Percentiles rank a stretch among this genome's conserved stretches.
These are phyloP conservation scores for Harrya chromipes DNA, from an alignment of 768 basidiomycete species.

Conservation along the genomic window DNA sequence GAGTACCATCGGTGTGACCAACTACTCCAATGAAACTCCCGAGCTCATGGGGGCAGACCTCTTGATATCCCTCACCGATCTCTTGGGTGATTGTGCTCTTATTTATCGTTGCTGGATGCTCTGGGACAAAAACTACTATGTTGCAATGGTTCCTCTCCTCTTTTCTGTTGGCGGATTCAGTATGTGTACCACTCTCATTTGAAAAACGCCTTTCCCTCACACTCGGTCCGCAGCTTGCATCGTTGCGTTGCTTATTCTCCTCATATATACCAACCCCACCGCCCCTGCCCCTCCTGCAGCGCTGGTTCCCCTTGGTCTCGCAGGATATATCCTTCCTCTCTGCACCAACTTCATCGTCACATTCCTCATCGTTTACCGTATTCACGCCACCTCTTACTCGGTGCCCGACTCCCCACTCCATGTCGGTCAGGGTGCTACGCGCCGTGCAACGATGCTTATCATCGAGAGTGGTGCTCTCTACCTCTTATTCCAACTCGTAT, in stretches of 20 bases:
- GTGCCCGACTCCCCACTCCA: constrained; percentile 8
- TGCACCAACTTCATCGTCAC: constrained; percentile 42
- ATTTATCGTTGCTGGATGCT: constrained; percentile 44
- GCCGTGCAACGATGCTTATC: constrained; percentile 33
- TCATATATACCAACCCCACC: constrained; percentile 27
- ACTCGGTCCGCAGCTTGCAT: constrained; percentile 25
- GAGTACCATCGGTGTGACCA: constrained; percentile 25
- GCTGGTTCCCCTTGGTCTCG: constrained; percentile 36
- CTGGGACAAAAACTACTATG: constrained; percentile 34
- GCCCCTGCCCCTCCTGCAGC: constrained; percentile 34
- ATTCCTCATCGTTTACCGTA: constrained; percentile 37
- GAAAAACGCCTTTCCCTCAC: background rate
- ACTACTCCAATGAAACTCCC: constrained; percentile 31
- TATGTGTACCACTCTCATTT: constrained; percentile 18
- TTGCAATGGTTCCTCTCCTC: constrained; percentile 35
- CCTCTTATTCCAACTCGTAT: constrained; percentile 38
- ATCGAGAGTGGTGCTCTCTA: constrained; percentile 41
- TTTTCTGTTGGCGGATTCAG: constrained; percentile 34
- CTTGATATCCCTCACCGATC: constrained; percentile 35
- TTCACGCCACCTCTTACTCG: constrained; percentile 31
- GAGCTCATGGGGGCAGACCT: constrained; percentile 33
- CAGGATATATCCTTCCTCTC: constrained; percentile 38
- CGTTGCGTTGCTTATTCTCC: constrained; percentile 26
- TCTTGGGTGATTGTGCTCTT: constrained; percentile 35
- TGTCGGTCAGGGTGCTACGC: constrained; percentile 14